phyloP scores from a whole-genome alignment of 1,284 basidiomycete species.

The Prillingera fragicola region DNA sequence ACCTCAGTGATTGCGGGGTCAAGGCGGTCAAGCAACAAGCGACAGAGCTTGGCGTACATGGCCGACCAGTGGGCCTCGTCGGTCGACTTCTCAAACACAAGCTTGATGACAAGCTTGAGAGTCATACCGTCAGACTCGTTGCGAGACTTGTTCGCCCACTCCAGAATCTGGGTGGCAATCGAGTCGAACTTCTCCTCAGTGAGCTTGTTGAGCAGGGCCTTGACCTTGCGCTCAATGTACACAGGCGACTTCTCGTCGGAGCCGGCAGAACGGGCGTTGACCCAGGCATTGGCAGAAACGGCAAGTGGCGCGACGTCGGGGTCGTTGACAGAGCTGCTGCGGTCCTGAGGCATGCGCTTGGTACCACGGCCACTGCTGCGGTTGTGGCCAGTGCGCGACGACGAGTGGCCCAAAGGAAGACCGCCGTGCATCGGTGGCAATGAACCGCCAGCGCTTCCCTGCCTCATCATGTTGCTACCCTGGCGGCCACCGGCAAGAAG shows the following conservation, averaged over 20 bases:
- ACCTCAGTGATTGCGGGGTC: slow-evolving; percentile 82
- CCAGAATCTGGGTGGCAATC: slow-evolving; percentile 86
- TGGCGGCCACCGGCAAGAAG: slow-evolving; percentile 1
- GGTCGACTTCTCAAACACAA: slow-evolving; percentile 95
- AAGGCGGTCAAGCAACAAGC: slow-evolving; percentile 88
- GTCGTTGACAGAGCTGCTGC: slow-evolving; percentile 24
- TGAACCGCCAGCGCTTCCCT: slow-evolving; percentile 61
- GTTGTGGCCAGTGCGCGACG: slow-evolving; percentile 26
- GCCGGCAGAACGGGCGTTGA: slow-evolving; percentile 49
- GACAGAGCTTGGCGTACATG: slow-evolving; percentile 93
- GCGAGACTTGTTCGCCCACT: slow-evolving; percentile 90
- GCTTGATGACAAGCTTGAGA: slow-evolving; percentile 88
- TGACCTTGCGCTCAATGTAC: slow-evolving; percentile 89
- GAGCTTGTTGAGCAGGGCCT: slow-evolving; percentile 87
- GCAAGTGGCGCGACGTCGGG: slow-evolving; percentile 68
- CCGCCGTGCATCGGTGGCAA: slow-evolving; percentile 19
- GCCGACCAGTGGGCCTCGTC: slow-evolving; percentile 92
- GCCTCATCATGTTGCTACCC: slow-evolving; percentile 56
- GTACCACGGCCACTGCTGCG: slow-evolving; percentile 40
- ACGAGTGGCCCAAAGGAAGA: slow-evolving; percentile 26
- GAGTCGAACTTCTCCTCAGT: slow-evolving; percentile 96
- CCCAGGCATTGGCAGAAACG: slow-evolving; percentile 76
- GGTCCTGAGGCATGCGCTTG: slow-evolving; percentile 38
- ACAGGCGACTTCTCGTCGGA: slow-evolving; percentile 66
- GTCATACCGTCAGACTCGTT: slow-evolving; percentile 89